phyloP scores from a whole-genome alignment of 495 filamentous ascomycete species.

The Penicillium fimorum region DNA sequence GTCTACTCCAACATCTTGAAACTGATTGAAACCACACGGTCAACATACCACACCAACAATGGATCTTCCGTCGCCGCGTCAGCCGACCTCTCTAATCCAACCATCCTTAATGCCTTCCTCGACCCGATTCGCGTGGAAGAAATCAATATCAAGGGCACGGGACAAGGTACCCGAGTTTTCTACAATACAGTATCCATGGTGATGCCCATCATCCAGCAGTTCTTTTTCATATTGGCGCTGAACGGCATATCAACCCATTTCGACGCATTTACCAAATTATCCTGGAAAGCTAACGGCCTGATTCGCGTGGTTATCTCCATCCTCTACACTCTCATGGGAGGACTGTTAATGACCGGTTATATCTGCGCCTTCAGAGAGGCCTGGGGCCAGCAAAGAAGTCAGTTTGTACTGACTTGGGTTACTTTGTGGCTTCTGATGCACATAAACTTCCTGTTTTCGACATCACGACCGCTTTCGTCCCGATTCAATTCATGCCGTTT shows the following conservation, averaged over 20 bases:
- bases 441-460: conserved; percentile 46
- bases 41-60: conserved; percentile 30
- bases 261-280: conserved; percentile 35
- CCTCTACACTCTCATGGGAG: conserved; percentile 40
- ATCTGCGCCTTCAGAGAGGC: conserved; percentile 47
- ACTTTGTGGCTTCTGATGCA: conserved; percentile 48
- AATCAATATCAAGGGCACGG: conserved; percentile 34
- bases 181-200: conserved; percentile 10
- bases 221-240: conserved; percentile 28
- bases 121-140: conserved; percentile 35
- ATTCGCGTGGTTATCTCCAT: conserved; percentile 36
- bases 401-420: conserved; percentile 45
- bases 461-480: conserved; percentile 38
- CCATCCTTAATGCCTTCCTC: conserved; percentile 31
- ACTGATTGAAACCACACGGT: conserved; percentile 27
- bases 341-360: conserved; percentile 38
- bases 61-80: conserved; percentile 24
- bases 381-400: conserved; percentile 41
- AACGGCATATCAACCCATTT: conserved; percentile 38
- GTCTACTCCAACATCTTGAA: conserved; percentile 28
- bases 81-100: conserved; percentile 17
- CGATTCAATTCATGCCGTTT: conserved; percentile 39
- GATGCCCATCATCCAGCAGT: conserved; percentile 4
- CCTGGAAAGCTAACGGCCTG: conserved; percentile 35
- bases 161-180: conserved; percentile 1